Conservation (phyloP, 192 early-diverging fungal species). For the Geranomyces michiganensis region DNA sequence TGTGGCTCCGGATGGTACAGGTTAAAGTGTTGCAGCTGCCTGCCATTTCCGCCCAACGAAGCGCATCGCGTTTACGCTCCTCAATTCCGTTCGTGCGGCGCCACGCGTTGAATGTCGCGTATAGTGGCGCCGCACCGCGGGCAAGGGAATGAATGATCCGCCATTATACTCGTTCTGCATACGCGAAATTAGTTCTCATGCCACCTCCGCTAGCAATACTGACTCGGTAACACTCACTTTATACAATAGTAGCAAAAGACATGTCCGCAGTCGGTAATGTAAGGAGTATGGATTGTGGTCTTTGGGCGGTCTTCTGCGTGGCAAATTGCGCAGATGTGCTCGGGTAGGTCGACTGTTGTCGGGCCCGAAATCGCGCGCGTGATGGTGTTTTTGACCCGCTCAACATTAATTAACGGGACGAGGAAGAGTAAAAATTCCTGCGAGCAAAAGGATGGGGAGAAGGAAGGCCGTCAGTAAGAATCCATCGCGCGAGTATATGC, state of each 20-base stretch:
- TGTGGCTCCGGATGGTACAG: too few relatives aligned
- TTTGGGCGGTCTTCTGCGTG: slow-evolving; percentile 44
- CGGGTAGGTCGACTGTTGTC: slow-evolving; percentile 59
- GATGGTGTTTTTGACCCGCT: slow-evolving; percentile 57
- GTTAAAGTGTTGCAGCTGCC: too few relatives aligned
- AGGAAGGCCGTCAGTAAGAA: background rate
- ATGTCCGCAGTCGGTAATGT: slow-evolving; percentile 81
- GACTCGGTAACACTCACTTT: slow-evolving; percentile 46
- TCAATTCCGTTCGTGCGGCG: too few relatives aligned
- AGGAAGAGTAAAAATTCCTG: slow-evolving; percentile 89
- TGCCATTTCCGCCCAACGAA: too few relatives aligned
- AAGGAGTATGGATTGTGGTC: slow-evolving; percentile 66
- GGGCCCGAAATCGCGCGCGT: slow-evolving; percentile 50
- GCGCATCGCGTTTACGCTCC: too few relatives aligned
- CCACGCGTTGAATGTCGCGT: slow-evolving; percentile 42
- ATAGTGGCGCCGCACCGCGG: slow-evolving; percentile 76
- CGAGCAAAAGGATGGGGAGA: background rate
- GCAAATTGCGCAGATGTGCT: slow-evolving; percentile 79
- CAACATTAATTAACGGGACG: slow-evolving; percentile 76
- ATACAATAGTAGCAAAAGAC: slow-evolving; percentile 92
- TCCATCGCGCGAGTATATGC: too few relatives aligned
- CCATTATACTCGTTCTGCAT: slow-evolving; percentile 60
- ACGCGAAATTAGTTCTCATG: background rate
- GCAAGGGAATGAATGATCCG: slow-evolving; percentile 73
- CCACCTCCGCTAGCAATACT: slow-evolving; percentile 24